Percentiles rank a stretch among this genome's conserved stretches.
Conservation (phyloP, 257 asterid genomes). For the Solanum gandarillasii region DNA sequence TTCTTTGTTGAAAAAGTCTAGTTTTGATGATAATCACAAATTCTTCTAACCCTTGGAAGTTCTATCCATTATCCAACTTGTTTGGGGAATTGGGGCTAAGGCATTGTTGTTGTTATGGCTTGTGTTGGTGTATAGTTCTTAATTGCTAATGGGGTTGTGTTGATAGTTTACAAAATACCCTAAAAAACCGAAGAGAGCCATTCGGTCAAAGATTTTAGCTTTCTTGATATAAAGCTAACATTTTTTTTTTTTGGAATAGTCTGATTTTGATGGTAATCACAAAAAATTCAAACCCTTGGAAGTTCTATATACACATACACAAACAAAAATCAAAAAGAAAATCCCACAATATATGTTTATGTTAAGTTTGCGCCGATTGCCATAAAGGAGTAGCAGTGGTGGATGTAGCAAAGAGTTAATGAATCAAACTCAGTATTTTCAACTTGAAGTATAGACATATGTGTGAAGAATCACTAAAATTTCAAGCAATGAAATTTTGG, state of each 20-base stretch:
- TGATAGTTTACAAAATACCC: neutral
- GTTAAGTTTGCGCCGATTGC: neutral
- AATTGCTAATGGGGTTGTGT: neutral
- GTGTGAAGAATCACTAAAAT: neutral
- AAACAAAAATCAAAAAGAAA: neutral
- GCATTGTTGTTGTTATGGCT: neutral
- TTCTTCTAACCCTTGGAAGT: neutral
- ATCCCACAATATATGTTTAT: neutral
- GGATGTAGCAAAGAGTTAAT: neutral
- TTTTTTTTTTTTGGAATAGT: neutral
- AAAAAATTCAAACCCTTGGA: neutral
- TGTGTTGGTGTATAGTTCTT: neutral
- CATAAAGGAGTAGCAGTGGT: neutral
- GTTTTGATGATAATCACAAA: neutral
- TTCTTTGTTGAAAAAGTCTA: neutral
- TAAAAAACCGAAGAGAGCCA: neutral
- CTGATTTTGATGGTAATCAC: neutral
- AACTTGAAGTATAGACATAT: neutral
- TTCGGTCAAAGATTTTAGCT: neutral
- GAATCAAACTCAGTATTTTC: neutral
- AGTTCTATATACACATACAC: neutral
- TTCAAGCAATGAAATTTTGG: accelerated
- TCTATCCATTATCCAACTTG: neutral
- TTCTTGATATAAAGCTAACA: neutral
- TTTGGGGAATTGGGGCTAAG: neutral